Conservation (phyloP, 2,329 filamentous ascomycete species). For the Aaosphaeria arxii region DNA sequence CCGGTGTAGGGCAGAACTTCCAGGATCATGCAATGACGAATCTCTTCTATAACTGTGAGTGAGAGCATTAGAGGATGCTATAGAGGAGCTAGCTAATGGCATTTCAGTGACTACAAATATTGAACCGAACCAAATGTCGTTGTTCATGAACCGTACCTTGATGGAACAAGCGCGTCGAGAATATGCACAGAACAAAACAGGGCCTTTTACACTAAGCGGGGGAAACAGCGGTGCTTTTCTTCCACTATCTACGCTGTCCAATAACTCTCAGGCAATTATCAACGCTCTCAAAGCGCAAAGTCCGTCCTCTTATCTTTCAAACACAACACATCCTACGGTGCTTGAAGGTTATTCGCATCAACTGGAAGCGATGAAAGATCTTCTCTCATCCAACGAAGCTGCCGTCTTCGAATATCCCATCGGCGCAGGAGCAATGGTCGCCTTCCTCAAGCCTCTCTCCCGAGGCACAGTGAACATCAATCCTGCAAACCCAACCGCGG, state of each 20-base stretch:
- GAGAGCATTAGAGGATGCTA: not conserved
- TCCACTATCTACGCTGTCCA: conserved; percentile 3
- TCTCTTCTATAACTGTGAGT: conserved; percentile 9
- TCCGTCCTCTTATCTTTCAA: conserved; percentile 16
- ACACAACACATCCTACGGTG: conserved; percentile 10
- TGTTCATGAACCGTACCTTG: conserved; percentile 7
- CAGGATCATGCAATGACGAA: conserved; percentile 19
- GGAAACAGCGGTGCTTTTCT: conserved; percentile 10
- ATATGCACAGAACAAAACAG: conserved; percentile 8
- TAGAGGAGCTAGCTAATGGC: not conserved
- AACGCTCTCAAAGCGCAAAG: conserved; percentile 20
- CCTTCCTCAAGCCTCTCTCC: conserved; percentile 14
- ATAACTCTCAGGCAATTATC: conserved; percentile 1
- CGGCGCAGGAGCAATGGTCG: conserved; percentile 1
- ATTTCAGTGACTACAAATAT: conserved; percentile 3
- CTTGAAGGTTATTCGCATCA: conserved; percentile 16
- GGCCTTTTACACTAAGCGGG: conserved; percentile 6
- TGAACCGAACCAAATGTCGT: conserved; percentile 1
- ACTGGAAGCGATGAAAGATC: conserved; percentile 11
- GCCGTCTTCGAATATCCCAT: conserved; percentile 15
- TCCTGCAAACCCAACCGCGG: conserved; percentile 15
- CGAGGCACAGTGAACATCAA: conserved; percentile 17
- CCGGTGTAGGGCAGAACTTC: conserved; percentile 25
- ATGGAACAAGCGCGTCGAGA: conserved; percentile 6
- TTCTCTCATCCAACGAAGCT: conserved; percentile 27